Evolutionary conservation across 2,329 filamentous ascomycete species (phyloP).

Genomic region (Dothideomycetes sp.): DNA sequence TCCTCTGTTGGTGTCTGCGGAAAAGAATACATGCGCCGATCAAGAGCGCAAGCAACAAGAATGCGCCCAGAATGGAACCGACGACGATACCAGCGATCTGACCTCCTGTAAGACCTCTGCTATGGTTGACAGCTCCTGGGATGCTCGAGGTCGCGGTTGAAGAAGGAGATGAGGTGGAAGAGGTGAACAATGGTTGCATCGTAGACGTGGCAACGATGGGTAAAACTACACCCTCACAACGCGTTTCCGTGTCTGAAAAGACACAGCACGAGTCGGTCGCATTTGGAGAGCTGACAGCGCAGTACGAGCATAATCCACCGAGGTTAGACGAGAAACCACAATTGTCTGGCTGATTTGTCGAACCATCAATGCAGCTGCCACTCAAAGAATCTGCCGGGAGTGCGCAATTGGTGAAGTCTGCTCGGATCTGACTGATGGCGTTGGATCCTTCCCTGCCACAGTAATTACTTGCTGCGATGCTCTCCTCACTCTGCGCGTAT

Average conservation of each 20-base stretch:
- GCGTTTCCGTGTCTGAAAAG: constrained; percentile 60
- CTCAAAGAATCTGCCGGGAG: constrained; percentile 71
- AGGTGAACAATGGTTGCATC: constrained; percentile 46
- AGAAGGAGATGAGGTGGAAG: constrained; percentile 32
- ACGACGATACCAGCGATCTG: constrained; percentile 85
- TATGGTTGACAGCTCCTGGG: constrained; percentile 10
- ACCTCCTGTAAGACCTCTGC: constrained; percentile 60
- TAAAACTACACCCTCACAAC: constrained; percentile 66
- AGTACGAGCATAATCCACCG: constrained; percentile 76
- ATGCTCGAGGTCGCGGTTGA: constrained; percentile 16
- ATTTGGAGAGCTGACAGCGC: constrained; percentile 71
- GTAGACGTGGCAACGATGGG: constrained; percentile 52
- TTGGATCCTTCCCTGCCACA: constrained; percentile 53
- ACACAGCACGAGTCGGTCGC: constrained; percentile 93
- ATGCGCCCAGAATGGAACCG: constrained; percentile 61
- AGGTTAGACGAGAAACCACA: constrained; percentile 71
- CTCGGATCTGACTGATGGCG: constrained; percentile 66
- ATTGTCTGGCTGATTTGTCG: constrained; percentile 70
- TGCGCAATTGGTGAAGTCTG: constrained; percentile 85
- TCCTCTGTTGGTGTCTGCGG: constrained; percentile 43
- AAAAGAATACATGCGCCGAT: constrained; percentile 47
- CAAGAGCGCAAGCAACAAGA: constrained; percentile 57
- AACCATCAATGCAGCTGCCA: constrained; percentile 61
- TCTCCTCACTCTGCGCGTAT: constrained; percentile 79
- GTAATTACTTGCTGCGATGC: constrained; percentile 61